Evolutionary conservation across 352 stramenopile genomes (phyloP), one percentile per base, ranked within the genome.

Genomic region (Globisporangium mamillatum): DNA sequence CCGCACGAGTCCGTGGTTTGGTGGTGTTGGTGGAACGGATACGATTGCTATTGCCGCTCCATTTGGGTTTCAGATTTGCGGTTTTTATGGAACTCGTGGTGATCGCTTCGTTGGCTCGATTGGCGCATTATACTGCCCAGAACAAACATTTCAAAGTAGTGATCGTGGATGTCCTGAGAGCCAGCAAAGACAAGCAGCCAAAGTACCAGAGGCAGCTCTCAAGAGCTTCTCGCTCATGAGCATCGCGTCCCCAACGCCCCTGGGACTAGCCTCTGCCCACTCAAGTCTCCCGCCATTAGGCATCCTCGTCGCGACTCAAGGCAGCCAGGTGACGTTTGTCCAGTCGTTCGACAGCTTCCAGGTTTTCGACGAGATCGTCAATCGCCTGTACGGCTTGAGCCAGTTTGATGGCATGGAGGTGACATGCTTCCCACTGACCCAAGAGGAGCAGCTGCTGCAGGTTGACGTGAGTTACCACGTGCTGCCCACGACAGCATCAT

Each of bases 1-100:
- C 9, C 80, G 81, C 8, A 54, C 62, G 62, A 81, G 78, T 60
- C 71, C 78, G 24, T 87, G 78, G 79, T 87, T 84, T 68, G 81
- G 81, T 4, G 78, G 77, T 22, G 34, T 54, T 6, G 77, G 75
- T 34, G 79, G 81, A 1, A 52, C 36, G 0, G 64, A 78, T 18
- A 62, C 64, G 29, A 63, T 50, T 1, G 41, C 71, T 9, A 67
- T 88, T 59, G 72, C 71, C n/a, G 71, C 69, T 22, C 79, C 76
- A 18, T 18, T 48, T 63, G 65, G 56, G 0, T 57, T 77, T 56
- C 67, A 76, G 22, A 75, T 88, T 14, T 82, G 68, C 38, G 76
- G 78, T 1, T 66, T 88, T 25, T 74, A 78, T 63, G 81, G 81
- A 12, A 67, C 75, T 14, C 65, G 69, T 22, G 76, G 76, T 1